Evolutionary conservation across 306 rosid species (phyloP), one percentile per base, ranked within the genome.

Genomic region (Prunus mira): DNA sequence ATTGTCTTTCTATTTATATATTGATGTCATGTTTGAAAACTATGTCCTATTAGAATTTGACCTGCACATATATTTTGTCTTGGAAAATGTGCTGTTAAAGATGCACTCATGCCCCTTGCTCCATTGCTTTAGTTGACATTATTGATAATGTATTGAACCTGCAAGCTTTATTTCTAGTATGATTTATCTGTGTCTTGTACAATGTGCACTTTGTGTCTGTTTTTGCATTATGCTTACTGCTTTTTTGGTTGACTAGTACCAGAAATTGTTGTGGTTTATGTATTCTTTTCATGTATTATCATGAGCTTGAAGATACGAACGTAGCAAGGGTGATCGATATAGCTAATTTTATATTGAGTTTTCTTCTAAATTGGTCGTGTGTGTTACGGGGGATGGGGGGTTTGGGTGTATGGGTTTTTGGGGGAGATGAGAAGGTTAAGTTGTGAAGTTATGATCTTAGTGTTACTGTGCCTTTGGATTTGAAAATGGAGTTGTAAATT

Each of bases 401-500:
- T 32, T 32, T 32, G 38, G 6, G 38, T 32, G 38, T 32, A 5
- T 32, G 38, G 38, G 38, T 32, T 32, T 32, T 32, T 0, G 38
- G 7, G 15, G 5, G 52, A 15, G 52, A 12, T 49, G 52, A 11
- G 18, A 52, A 18, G 20, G 57, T 52, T 52, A 15, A 34, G 17
- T 49, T 73, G 75, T 22, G 30, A 54, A 57, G 55, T 67, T 77
- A 63, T 55, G 66, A 24, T 30, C 61, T 25, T 18, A 13, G 50
- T 51, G 72, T 34, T 57, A 32, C 17, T 15, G 43, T 63, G 46
- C 54, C 55, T 79, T 56, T 55, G 50, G 34, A 69, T 78, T 57
- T 71, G 22, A 61, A 24, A 38, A 32, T 43, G 78, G 69, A 67
- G 70, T 73, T 60, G 41, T 69, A 62, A 54, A 75, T 77, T 56